A percentile compares a stretch with the other conserved stretches of the same genome.
These are phyloP conservation scores for Pulveroboletus frians DNA, from an alignment of 768 basidiomycete genomes.

Conservation along the genomic window DNA sequence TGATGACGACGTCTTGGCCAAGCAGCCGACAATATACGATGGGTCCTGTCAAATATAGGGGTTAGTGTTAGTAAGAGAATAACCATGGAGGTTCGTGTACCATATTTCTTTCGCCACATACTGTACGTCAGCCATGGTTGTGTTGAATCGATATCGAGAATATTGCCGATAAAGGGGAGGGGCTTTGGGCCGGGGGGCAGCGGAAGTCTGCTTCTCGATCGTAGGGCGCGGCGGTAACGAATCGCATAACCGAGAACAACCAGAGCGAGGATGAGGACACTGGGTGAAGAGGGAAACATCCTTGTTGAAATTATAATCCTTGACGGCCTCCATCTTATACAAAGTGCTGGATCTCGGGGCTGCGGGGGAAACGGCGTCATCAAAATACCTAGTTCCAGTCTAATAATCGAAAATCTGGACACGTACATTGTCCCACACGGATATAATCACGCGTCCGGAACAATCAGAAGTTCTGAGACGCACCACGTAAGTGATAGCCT, in stretches of 20 bases:
- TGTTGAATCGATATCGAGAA: slow-evolving; percentile 20
- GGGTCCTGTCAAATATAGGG: slow-evolving; percentile 17
- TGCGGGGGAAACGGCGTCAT: slow-evolving; percentile 4
- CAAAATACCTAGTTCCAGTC: slow-evolving; percentile 11
- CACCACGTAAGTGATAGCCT: slow-evolving; percentile 25
- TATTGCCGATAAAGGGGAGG: slow-evolving; percentile 22
- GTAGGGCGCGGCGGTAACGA: slow-evolving; percentile 4
- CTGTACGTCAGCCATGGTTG: slow-evolving; percentile 27
- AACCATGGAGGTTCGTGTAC: slow-evolving; percentile 5
- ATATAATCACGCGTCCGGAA: slow-evolving; percentile 12
- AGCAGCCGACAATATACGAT: slow-evolving; percentile 26
- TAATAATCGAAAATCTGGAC: background rate
- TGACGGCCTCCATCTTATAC: slow-evolving; percentile 16
- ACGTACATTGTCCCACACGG: slow-evolving; percentile 5
- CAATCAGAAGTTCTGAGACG: slow-evolving; percentile 6
- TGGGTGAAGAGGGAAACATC: slow-evolving; percentile 9
- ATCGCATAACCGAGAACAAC: slow-evolving; percentile 10
- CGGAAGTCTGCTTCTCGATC: slow-evolving; percentile 5
- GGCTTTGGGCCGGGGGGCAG: slow-evolving; percentile 24
- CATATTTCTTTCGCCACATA: slow-evolving; percentile 27
- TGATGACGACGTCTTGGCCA: slow-evolving; percentile 23
- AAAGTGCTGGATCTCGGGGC: background rate
- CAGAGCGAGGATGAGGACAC: slow-evolving; percentile 7
- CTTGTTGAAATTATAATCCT: background rate
- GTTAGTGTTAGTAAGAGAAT: background rate